phyloP scores from a whole-genome alignment of 202 grass and related monocot genomes.

The Carex sylvatica region DNA sequence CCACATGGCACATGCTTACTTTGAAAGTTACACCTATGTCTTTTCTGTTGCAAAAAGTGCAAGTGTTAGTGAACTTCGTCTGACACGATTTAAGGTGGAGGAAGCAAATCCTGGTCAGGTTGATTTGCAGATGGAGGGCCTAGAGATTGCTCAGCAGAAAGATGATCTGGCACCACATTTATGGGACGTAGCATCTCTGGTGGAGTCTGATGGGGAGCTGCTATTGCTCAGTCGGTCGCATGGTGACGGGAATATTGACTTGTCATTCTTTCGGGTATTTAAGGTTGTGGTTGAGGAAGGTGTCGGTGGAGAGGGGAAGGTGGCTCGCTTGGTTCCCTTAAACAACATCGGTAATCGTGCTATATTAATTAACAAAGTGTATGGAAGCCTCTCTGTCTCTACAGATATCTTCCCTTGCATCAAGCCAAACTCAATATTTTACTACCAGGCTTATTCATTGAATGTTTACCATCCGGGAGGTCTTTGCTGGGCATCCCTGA shows the following conservation, averaged over 20 bases:
- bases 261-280: neutral
- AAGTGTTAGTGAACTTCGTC: neutral
- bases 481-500: neutral
- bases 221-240: neutral
- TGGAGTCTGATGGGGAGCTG: neutral
- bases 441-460: neutral
- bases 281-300: neutral
- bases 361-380: neutral
- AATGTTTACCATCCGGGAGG: neutral
- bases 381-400: neutral
- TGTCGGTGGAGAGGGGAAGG: neutral
- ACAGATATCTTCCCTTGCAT: neutral
- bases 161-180: neutral
- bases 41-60: neutral
- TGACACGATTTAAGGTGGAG: neutral
- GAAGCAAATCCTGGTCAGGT: neutral
- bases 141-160: neutral
- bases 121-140: neutral
- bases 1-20: neutral
- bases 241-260: neutral
- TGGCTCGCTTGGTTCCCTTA: neutral
- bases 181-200: neutral
- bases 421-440: neutral
- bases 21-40: neutral
- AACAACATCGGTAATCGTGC: neutral